These are phyloP conservation scores for Phoma sp. DNA, from an alignment of 2,329 filamentous ascomycete genomes.

Conservation along the genomic window DNA sequence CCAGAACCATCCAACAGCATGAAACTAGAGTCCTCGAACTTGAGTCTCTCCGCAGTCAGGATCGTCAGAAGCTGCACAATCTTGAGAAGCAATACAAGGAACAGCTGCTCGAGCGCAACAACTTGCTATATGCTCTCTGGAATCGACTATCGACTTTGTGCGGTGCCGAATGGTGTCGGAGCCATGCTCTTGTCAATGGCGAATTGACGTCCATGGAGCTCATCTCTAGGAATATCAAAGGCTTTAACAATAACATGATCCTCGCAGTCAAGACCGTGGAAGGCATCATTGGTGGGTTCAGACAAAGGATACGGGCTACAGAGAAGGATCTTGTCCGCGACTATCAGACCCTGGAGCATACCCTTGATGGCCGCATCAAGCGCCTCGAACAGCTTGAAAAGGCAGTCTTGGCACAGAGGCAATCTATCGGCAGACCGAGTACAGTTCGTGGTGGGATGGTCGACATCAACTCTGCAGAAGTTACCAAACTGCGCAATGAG, in stretches of 20 bases:
- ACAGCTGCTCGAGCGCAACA: slow-evolving; percentile 88
- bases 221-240: slow-evolving; percentile 82
- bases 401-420: slow-evolving; percentile 61
- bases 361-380: slow-evolving; percentile 79
- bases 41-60: slow-evolving; percentile 77
- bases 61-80: slow-evolving; percentile 76
- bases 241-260: slow-evolving; percentile 89
- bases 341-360: slow-evolving; percentile 84
- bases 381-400: slow-evolving; percentile 88
- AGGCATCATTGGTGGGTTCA: slow-evolving; percentile 77
- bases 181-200: slow-evolving; percentile 87
- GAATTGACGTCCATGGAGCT: slow-evolving; percentile 86
- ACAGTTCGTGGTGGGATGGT: slow-evolving; percentile 50
- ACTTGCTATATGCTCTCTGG: slow-evolving; percentile 87
- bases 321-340: slow-evolving; percentile 91
- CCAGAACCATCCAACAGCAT: slow-evolving; percentile 83
- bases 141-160: slow-evolving; percentile 85
- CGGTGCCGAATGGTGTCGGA: slow-evolving; percentile 89
- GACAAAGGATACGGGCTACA: slow-evolving; percentile 79
- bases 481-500: slow-evolving; percentile 65
- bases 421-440: slow-evolving; percentile 48
- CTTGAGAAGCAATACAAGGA: slow-evolving; percentile 85
- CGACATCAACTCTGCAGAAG: slow-evolving; percentile 58
- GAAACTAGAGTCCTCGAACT: slow-evolving; percentile 86
- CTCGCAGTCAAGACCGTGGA: slow-evolving; percentile 89